phyloP scores from a whole-genome alignment of 2,329 filamentous ascomycete species.

The Fusarium buharicum region DNA sequence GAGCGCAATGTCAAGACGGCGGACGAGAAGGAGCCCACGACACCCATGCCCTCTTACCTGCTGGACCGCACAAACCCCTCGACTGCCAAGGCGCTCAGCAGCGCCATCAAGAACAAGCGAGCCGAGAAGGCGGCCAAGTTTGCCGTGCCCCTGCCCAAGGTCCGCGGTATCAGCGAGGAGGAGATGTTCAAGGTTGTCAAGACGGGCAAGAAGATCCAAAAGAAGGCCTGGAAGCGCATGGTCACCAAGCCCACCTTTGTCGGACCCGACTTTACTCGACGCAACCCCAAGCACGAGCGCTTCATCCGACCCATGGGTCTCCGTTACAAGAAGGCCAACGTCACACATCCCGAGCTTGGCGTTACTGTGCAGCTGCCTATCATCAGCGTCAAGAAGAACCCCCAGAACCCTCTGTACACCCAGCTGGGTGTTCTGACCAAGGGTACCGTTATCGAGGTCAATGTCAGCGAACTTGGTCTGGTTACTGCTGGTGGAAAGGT shows the following conservation, averaged over 20 bases:
- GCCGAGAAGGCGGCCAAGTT: slow-evolving; percentile 95
- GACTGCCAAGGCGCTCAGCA: slow-evolving; percentile 75
- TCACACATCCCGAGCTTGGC: slow-evolving; percentile 78
- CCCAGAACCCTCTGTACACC: slow-evolving; percentile 89
- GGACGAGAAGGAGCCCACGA: slow-evolving; percentile 79
- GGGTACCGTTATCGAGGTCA: slow-evolving; percentile 85
- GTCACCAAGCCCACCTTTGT: slow-evolving; percentile 77
- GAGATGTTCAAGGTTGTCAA: slow-evolving; percentile 98
- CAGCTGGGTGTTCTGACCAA: slow-evolving; percentile 90
- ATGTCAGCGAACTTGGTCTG: slow-evolving; percentile 89
- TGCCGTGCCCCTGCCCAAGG: slow-evolving; percentile 90
- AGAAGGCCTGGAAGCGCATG: slow-evolving; percentile 83
- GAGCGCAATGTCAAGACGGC: slow-evolving; percentile 94
- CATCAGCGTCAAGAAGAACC: slow-evolving; percentile 72
- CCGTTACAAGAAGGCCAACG: slow-evolving; percentile 64
- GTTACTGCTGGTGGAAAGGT: slow-evolving; percentile 93
- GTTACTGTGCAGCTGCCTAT: slow-evolving; percentile 91
- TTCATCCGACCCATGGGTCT: slow-evolving; percentile 63
- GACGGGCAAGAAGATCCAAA: slow-evolving; percentile 92
- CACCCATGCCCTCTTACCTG: slow-evolving; percentile 90
- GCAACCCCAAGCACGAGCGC: slow-evolving; percentile 81
- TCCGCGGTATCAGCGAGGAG: slow-evolving; percentile 89
- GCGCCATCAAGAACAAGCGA: slow-evolving; percentile 95
- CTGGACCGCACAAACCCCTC: slow-evolving; percentile 79
- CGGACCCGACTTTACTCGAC: slow-evolving; percentile 86